Evolutionary conservation across 1,139 yeast species (phyloP).

Genomic region (Geotrichum siamense): DNA sequence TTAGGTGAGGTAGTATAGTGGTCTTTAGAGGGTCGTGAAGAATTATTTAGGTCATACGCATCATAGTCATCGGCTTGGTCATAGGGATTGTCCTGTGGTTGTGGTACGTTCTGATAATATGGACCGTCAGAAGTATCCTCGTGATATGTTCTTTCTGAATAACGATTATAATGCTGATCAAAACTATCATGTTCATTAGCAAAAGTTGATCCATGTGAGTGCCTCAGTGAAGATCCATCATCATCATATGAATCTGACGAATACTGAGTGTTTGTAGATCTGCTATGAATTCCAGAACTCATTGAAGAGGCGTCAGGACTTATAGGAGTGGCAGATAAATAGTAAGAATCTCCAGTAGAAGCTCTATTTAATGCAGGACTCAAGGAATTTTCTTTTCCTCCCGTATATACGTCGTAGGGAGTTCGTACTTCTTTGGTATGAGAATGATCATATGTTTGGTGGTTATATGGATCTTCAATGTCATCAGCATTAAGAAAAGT

Average conservation of each 20-base stretch:
- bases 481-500: slow-evolving; percentile 2
- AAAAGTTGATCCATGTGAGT: slow-evolving; percentile 3
- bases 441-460: slow-evolving; percentile 4
- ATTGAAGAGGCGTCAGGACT: slow-evolving; percentile 13
- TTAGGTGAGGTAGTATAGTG: not conserved
- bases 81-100: not conserved
- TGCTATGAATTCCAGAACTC: slow-evolving; percentile 15
- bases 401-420: not conserved
- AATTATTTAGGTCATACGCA: not conserved
- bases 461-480: slow-evolving; percentile 12
- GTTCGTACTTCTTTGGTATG: not conserved
- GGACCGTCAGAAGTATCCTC: too few species aligned
- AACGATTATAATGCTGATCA: not conserved
- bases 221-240: slow-evolving; percentile 4
- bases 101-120: too few species aligned
- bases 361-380: slow-evolving; percentile 4
- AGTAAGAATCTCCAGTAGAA: not conserved
- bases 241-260: slow-evolving; percentile 13
- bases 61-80: not conserved
- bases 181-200: not conserved
- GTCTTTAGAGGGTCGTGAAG: not conserved
- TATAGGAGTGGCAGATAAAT: slow-evolving; percentile 1
- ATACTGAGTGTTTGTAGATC: slow-evolving; percentile 16
- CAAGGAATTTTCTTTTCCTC: not conserved
- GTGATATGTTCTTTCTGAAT: too few species aligned